Base-by-base conservation (phyloP, 2,329 filamentous ascomycete species). In the Neofusicoccum sp. region DNA sequence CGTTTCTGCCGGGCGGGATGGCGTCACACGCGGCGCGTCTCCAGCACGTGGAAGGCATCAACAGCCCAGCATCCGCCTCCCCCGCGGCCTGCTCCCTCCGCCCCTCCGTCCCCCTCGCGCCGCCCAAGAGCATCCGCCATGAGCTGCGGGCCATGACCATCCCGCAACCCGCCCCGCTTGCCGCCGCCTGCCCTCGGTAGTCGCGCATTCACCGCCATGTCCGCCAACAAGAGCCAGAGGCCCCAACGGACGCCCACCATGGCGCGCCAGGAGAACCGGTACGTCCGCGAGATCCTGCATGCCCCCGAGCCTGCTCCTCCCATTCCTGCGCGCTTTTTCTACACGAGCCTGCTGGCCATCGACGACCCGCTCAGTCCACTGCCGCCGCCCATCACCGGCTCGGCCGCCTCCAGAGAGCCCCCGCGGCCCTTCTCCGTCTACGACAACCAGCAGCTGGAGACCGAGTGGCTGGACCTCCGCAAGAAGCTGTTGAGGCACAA, bases 281-380 rank as follows among this genome's bases (percentile, higher is more conserved):
- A 80, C 69, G 78, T 80, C 52, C 75, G 79, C 56, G 75, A 80
- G 66, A 73, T 80, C 29, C 71, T 81, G 31, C 79, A 81, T 60
- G 68, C 69, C 6, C 54, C 67, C 22, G 74, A 78, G 61, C 67
- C 72, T 2, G 73, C 76, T 34, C 68, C 76, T 22, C 59, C 71
- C 3, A 73, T 78, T 34, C 62, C 70, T 52, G 71, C 74, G 37
- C 77, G 76, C 54, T 97, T 92, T 79, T 97, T 97, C 77, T 97
- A 96, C 76, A 85, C 87, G 12, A 95, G 92, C 9, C 81, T 87
- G 11, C 84, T 94, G 56, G 89, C 92, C 34, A 93, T 97, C 72
- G 93, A 97, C 71, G 93, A 97, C 71, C 92, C 92, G 29, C 83
- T 96, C n/a, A 92, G 90, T 8, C 85, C 89, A 75, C 83, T 78